Conservation (phyloP, 768 basidiomycete genomes). For the Lactarius trivialis region DNA sequence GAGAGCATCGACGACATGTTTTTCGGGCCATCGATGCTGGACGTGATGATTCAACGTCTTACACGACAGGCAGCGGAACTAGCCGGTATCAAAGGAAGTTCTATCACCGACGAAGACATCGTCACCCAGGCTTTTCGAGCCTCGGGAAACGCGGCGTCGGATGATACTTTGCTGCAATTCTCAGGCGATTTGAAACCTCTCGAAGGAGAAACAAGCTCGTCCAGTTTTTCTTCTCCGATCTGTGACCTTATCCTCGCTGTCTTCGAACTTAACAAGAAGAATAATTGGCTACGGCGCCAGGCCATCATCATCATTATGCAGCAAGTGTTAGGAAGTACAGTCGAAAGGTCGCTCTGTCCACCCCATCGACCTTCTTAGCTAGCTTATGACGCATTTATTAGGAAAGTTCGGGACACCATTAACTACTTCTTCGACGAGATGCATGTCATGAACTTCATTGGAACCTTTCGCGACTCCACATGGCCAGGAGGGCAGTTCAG, state of each 20-base stretch:
- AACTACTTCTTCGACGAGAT: conserved; percentile 58
- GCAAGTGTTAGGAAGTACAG: conserved; percentile 91
- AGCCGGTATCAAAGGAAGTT: conserved; percentile 74
- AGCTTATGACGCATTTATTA: conserved; percentile 28
- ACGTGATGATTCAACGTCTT: conserved; percentile 88
- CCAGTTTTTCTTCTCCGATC: conserved; percentile 87
- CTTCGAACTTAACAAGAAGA: conserved; percentile 92
- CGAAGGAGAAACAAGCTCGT: conserved; percentile 83
- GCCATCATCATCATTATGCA: conserved; percentile 96
- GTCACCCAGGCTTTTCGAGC: conserved; percentile 73
- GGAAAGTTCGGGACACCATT: conserved; percentile 81
- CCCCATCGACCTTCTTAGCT: neutral
- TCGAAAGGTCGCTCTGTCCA: conserved; percentile 62
- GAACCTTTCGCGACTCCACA: conserved; percentile 60
- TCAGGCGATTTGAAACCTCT: conserved; percentile 73
- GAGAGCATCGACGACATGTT: conserved; percentile 97
- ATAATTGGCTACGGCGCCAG: conserved; percentile 93
- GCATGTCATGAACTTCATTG: conserved; percentile 62
- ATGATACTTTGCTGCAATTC: conserved; percentile 66
- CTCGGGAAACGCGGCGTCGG: conserved; percentile 56
- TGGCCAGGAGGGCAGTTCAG: conserved; percentile 85
- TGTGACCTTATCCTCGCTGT: conserved; percentile 89
- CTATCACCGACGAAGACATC: conserved; percentile 76
- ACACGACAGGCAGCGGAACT: conserved; percentile 87
- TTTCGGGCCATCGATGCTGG: conserved; percentile 92